A percentile compares a stretch with the other conserved stretches of the same genome.
These are phyloP conservation scores for Rhodosporidiobolus odoratus DNA, from an alignment of 768 basidiomycete genomes.

Conservation along the genomic window DNA sequence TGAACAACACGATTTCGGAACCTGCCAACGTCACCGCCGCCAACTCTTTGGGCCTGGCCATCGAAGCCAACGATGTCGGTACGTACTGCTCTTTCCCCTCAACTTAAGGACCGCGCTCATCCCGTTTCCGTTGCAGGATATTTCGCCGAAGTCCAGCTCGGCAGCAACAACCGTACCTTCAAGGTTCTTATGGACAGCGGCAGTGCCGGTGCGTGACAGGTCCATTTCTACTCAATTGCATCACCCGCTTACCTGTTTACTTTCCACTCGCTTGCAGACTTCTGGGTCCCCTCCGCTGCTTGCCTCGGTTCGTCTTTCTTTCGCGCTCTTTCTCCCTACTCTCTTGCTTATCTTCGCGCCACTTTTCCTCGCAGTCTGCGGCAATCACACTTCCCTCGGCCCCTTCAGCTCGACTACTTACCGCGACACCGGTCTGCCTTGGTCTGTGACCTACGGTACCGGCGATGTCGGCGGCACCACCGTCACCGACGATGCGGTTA, in stretches of 20 bases:
- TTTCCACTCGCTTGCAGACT: slow-evolving; percentile 21
- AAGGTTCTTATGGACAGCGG: slow-evolving; percentile 65
- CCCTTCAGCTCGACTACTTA: slow-evolving; percentile 60
- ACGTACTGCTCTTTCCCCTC: slow-evolving; percentile 41
- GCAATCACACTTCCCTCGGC: slow-evolving; percentile 65
- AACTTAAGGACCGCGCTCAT: neutral
- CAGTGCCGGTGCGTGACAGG: slow-evolving; percentile 58
- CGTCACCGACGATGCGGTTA: slow-evolving; percentile 58
- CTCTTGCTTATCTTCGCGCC: neutral
- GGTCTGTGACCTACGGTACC: slow-evolving; percentile 43
- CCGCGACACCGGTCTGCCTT: slow-evolving; percentile 48
- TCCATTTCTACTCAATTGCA: neutral
- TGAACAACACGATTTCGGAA: slow-evolving; percentile 49
- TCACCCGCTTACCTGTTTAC: neutral
- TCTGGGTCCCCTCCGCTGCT: slow-evolving; percentile 17
- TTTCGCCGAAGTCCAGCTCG: slow-evolving; percentile 56
- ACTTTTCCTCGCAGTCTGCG: slow-evolving; percentile 42
- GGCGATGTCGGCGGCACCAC: slow-evolving; percentile 64
- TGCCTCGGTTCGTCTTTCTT: slow-evolving; percentile 12
- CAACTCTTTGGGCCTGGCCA: slow-evolving; percentile 63
- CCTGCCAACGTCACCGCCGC: slow-evolving; percentile 50
- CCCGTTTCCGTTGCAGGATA: slow-evolving; percentile 39
- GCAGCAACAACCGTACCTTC: slow-evolving; percentile 57
- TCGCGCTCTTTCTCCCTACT: neutral
- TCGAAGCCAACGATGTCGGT: slow-evolving; percentile 54